Evolutionary conservation across 352 stramenopile genomes (phyloP).

Genomic region (Phytopythium boreale): DNA sequence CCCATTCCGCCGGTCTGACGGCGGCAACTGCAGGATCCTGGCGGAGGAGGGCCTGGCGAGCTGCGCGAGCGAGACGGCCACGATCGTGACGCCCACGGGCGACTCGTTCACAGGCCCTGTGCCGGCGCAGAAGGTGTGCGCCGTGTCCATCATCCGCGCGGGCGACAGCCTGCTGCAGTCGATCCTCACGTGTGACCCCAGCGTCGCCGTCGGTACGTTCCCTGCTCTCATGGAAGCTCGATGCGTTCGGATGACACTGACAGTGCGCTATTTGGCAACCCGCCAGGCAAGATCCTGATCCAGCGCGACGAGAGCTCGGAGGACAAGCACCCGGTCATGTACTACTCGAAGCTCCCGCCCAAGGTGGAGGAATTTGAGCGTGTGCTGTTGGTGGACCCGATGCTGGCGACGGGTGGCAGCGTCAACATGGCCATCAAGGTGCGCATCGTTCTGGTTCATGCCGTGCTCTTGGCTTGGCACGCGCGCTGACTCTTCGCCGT

Average conservation of each 20-base stretch:
- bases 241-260: not conserved
- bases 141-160: conserved; percentile 93
- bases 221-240: not conserved
- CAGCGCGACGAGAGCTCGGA: conserved; percentile 92
- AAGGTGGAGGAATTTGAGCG: conserved; percentile 74
- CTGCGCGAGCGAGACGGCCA: conserved; percentile 51
- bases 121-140: conserved; percentile 73
- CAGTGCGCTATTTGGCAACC: not conserved
- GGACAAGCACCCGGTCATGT: conserved; percentile 88
- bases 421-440: conserved; percentile 91
- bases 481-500: conserved; percentile 2
- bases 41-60: conserved; percentile 68
- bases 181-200: conserved; percentile 86
- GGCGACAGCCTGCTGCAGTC: conserved; percentile 90
- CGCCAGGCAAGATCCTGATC: conserved; percentile 95
- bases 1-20: conserved; percentile 1
- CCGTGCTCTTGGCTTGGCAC: no score
- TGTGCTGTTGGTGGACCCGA: conserved; percentile 96
- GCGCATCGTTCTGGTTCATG: not conserved
- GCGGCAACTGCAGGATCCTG: conserved; percentile 38
- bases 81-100: conserved; percentile 65
- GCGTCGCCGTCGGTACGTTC: conserved; percentile 62
- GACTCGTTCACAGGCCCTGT: conserved; percentile 54
- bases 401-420: conserved; percentile 92
- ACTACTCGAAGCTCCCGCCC: conserved; percentile 94